Conservation (phyloP, 2,329 filamentous ascomycete species). For the Diplodia intermedia region DNA sequence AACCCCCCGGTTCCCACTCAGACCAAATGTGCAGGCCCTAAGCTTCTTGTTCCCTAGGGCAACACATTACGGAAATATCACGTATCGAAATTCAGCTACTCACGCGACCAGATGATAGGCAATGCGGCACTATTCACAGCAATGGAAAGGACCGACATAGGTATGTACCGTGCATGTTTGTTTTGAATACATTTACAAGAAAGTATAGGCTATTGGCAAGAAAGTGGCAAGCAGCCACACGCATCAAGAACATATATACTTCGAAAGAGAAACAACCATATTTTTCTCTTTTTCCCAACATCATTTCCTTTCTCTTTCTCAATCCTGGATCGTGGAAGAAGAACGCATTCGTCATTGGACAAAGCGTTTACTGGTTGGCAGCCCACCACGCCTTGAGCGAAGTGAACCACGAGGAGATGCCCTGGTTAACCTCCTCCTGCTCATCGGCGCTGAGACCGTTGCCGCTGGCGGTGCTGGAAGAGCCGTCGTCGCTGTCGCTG, state of each 20-base stretch:
- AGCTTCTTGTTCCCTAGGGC: neutral
- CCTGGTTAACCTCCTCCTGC: slow-evolving; percentile 20
- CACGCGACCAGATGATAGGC: neutral
- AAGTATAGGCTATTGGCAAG: slow-evolving; percentile 6
- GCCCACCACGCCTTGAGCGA: slow-evolving; percentile 13
- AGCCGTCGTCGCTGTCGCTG: neutral
- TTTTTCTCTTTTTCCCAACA: neutral
- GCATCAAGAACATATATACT: slow-evolving; percentile 11
- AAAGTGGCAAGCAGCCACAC: slow-evolving; percentile 1
- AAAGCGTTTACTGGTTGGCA: slow-evolving; percentile 4
- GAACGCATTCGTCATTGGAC: neutral
- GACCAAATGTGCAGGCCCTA: neutral
- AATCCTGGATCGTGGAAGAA: neutral
- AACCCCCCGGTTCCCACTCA: neutral
- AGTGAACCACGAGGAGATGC: slow-evolving; percentile 3
- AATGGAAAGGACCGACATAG: neutral
- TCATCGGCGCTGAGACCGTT: slow-evolving; percentile 19
- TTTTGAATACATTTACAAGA: slow-evolving; percentile 31
- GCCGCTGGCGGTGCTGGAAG: slow-evolving; percentile 1
- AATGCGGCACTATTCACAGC: neutral
- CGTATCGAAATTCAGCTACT: neutral
- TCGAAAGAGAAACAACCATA: slow-evolving; percentile 1
- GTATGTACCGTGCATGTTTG: slow-evolving; percentile 21
- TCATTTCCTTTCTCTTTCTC: neutral
- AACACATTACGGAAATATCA: neutral